phyloP scores from a whole-genome alignment of 2,329 filamentous ascomycete species.

The Thielaviopsis ethacetica region DNA sequence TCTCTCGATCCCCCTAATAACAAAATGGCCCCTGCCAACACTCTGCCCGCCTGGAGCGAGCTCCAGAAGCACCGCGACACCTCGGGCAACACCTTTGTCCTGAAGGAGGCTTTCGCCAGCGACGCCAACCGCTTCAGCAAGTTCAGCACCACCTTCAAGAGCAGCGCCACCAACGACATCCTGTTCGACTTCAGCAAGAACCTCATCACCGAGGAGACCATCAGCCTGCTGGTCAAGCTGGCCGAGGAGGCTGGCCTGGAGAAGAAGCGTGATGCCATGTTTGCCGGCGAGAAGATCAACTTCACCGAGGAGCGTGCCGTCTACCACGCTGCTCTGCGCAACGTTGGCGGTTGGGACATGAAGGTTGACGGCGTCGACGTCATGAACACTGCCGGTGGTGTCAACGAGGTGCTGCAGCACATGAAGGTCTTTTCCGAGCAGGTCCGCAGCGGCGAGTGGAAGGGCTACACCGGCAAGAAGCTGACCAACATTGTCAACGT shows the following conservation, averaged over 20 bases:
- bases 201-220: slow-evolving; percentile 84
- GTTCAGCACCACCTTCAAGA: slow-evolving; percentile 73
- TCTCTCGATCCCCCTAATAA: neutral
- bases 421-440: slow-evolving; percentile 98
- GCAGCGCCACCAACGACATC: slow-evolving; percentile 69
- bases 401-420: slow-evolving; percentile 81
- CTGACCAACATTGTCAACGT: slow-evolving; percentile 94
- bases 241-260: slow-evolving; percentile 83
- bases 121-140: slow-evolving; percentile 81
- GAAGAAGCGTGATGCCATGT: slow-evolving; percentile 93
- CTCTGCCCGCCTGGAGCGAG: slow-evolving; percentile 72
- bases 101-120: slow-evolving; percentile 83
- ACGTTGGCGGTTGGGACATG: slow-evolving; percentile 66
- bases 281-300: slow-evolving; percentile 96
- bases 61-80: slow-evolving; percentile 81
- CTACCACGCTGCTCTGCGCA: slow-evolving; percentile 87
- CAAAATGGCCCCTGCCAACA: slow-evolving; percentile 66
- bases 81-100: slow-evolving; percentile 74
- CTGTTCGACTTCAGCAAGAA: slow-evolving; percentile 99
- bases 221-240: slow-evolving; percentile 72
- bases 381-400: slow-evolving; percentile 73
- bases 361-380: slow-evolving; percentile 85
- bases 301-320: slow-evolving; percentile 95
- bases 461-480: slow-evolving; percentile 93
- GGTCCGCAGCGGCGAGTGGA: slow-evolving; percentile 89